Evolutionary conservation across 1,284 basidiomycete species (phyloP).

Genomic region (Omphalotus olearius): DNA sequence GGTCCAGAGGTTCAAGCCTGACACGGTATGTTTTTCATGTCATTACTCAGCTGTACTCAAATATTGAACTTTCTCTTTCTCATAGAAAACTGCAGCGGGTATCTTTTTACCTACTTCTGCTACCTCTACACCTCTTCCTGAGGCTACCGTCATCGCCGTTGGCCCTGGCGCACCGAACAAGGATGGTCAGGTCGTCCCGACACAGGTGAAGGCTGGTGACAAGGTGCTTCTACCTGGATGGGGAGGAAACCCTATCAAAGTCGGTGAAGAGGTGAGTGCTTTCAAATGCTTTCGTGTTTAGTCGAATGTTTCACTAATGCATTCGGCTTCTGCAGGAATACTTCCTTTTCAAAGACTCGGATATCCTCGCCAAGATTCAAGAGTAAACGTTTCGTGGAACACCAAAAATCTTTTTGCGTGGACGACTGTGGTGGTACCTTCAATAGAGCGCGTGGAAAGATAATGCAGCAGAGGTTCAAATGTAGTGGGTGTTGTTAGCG

Average conservation of each 20-base stretch:
- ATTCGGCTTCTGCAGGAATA: slow-evolving; percentile 65
- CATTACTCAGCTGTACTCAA: neutral
- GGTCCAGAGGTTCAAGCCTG: slow-evolving; percentile 95
- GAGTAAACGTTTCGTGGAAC: slow-evolving; percentile 53
- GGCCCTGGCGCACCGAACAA: slow-evolving; percentile 91
- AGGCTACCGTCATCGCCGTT: slow-evolving; percentile 94
- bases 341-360: slow-evolving; percentile 91
- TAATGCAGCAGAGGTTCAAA: too few relatives aligned
- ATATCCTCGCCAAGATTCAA: slow-evolving; percentile 96
- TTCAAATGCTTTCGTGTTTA: neutral
- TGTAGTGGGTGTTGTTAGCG: neutral
- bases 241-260: slow-evolving; percentile 95
- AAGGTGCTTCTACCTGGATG: slow-evolving; percentile 92
- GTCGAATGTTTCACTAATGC: slow-evolving; percentile 4
- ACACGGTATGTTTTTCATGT: slow-evolving; percentile 58
- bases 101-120: slow-evolving; percentile 92
- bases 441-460: neutral
- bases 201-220: slow-evolving; percentile 85
- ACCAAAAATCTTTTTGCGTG: neutral
- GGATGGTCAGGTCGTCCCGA: slow-evolving; percentile 78
- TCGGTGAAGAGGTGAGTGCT: slow-evolving; percentile 87
- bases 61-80: slow-evolving; percentile 1
- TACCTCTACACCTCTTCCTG: slow-evolving; percentile 82
- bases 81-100: slow-evolving; percentile 89
- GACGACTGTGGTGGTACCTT: neutral